Evolutionary conservation across 2,329 filamentous ascomycete genomes (phyloP).

Genomic region (Microdochium bolleyi): DNA sequence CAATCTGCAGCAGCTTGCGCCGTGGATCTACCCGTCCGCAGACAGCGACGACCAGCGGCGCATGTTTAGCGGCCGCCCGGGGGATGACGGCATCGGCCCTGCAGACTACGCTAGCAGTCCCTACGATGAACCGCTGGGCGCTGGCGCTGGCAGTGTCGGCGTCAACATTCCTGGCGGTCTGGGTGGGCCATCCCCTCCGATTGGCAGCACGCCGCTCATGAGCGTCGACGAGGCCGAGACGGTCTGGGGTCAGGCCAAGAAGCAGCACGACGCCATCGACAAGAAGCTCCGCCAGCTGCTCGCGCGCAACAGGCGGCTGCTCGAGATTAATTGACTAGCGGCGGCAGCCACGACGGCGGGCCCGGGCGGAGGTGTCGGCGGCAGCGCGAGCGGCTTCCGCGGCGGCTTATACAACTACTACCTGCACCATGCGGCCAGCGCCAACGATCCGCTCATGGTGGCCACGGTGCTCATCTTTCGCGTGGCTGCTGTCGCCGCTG

Average conservation of each 20-base stretch:
- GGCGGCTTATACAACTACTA: no score
- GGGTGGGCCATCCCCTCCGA: conserved; percentile 20
- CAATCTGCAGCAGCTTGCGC: conserved; percentile 45
- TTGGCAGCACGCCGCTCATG: conserved; percentile 46
- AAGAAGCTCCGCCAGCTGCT: conserved; percentile 23
- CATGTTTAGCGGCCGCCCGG: conserved; percentile 13
- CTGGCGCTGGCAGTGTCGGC: conserved; percentile 7
- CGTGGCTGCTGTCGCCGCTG: neutral
- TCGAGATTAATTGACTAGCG: conserved; percentile 9
- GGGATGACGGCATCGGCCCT: conserved; percentile 12
- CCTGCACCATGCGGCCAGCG: no score
- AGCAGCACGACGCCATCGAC: conserved; percentile 22
- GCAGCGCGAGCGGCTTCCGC: no score
- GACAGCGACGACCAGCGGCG: conserved; percentile 28
- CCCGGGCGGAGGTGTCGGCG: no score
- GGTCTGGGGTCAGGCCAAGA: conserved; percentile 30
- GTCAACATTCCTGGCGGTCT: neutral
- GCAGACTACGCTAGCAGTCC: conserved; percentile 7
- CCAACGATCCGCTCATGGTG: neutral
- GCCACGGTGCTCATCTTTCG: neutral
- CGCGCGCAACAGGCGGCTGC: conserved; percentile 16
- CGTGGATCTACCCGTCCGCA: conserved; percentile 45
- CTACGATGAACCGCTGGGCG: conserved; percentile 20
- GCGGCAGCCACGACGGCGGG: neutral
- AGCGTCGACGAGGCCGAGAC: conserved; percentile 56